Evolutionary conservation across 2,329 filamentous ascomycete species (phyloP).

Genomic region (Macroventuria anomochaeta): DNA sequence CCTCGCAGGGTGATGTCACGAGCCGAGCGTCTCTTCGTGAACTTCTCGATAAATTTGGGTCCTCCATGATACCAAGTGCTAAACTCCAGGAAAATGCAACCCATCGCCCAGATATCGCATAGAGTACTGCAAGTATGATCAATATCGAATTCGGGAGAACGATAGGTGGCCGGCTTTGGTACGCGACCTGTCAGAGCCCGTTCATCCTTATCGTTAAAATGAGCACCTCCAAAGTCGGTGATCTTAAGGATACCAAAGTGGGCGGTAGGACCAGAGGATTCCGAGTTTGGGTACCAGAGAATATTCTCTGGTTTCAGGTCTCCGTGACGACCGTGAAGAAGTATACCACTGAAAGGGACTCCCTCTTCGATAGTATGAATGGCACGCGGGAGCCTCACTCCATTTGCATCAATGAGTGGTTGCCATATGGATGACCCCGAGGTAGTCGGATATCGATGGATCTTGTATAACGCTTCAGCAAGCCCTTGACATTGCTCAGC

Average conservation of each 20-base stretch:
- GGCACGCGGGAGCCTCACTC: no score
- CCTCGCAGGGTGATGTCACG: not conserved
- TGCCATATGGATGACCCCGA: not conserved
- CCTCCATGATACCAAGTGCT: conserved; percentile 21
- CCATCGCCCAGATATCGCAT: conserved; percentile 35
- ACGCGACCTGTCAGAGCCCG: conserved; percentile 11
- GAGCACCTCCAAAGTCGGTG: not conserved
- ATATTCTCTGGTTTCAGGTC: conserved; percentile 51
- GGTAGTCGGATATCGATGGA: not conserved
- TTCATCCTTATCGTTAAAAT: conserved; percentile 6
- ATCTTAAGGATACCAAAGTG: conserved; percentile 8
- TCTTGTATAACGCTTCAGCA: not conserved
- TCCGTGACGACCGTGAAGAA: conserved; percentile 38
- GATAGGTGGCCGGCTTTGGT: not conserved
- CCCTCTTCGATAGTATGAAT: no score
- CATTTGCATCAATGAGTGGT: no score
- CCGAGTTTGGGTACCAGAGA: conserved; percentile 20
- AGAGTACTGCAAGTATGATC: conserved; percentile 1
- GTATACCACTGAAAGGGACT: no score
- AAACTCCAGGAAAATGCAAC: conserved; percentile 31
- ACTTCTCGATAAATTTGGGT: not conserved
- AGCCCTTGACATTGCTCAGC: not conserved
- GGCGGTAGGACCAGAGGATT: no score
- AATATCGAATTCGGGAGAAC: conserved; percentile 14
- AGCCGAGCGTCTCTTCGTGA: not conserved